Percentiles rank a stretch among this genome's conserved stretches.
Evolutionary conservation across 116 monocot species (phyloP).

Genomic region (Zostera marina): DNA sequence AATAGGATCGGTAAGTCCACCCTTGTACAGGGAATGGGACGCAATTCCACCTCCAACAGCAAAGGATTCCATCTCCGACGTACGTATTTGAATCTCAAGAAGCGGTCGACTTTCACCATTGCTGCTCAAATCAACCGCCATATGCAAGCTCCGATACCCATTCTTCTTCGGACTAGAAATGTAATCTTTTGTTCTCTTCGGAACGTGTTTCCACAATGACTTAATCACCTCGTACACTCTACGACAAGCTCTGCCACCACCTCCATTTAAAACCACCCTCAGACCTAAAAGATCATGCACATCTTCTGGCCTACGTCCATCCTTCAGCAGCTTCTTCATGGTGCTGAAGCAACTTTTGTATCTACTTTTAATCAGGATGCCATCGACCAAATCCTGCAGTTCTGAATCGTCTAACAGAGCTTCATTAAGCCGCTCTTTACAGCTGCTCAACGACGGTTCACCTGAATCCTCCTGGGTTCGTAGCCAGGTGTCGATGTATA

Average conservation of each 20-base stretch:
- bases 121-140: conserved; percentile 58
- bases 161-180: conserved; percentile 60
- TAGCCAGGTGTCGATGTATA: conserved; percentile 61
- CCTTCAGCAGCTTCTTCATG: conserved; percentile 85
- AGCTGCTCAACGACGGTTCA: conserved; percentile 26
- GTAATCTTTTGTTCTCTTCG: conserved; percentile 71
- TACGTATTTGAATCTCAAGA: conserved; percentile 93
- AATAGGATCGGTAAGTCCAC: conserved; percentile 73
- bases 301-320: conserved; percentile 69
- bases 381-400: conserved; percentile 39
- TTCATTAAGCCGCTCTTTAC: conserved; percentile 41
- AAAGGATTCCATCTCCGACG: conserved; percentile 55
- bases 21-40: conserved; percentile 92
- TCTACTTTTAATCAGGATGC: conserved; percentile 44
- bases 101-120: conserved; percentile 20
- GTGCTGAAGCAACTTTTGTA: conserved; percentile 90
- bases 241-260: conserved; percentile 45
- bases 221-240: conserved; percentile 39
- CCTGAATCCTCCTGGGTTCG: conserved; percentile 32
- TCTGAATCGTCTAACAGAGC: conserved; percentile 31
- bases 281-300: conserved; percentile 74
- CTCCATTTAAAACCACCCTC: conserved; percentile 49
- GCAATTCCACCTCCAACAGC: conserved; percentile 59
- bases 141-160: conserved; percentile 83
- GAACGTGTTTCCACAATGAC: conserved; percentile 53